Evolutionary conservation across 2,329 filamentous ascomycete genomes (phyloP).

Genomic region (Ceratocystis eucalypticola): DNA sequence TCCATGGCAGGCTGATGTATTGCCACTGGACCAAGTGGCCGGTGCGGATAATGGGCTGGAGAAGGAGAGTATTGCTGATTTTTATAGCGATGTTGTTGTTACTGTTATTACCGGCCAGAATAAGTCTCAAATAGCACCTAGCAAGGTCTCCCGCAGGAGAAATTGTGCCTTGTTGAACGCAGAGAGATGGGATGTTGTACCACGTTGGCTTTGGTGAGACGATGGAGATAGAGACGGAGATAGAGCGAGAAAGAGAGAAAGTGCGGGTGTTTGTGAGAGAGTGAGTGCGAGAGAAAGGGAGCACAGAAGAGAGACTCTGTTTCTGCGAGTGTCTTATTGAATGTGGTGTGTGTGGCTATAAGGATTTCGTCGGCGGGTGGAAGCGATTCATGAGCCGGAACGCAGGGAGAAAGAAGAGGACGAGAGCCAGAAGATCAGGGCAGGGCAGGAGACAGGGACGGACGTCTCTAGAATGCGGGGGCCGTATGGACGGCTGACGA

Average conservation of each 20-base stretch:
- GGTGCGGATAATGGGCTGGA: background rate
- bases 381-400: slow-evolving; percentile 3
- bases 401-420: background rate
- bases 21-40: background rate
- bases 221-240: background rate
- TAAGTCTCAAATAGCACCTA: background rate
- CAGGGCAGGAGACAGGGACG: background rate
- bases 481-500: background rate
- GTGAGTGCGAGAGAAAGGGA: background rate
- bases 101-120: background rate
- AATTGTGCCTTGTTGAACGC: background rate
- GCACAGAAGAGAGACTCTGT: background rate
- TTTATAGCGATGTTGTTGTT: background rate
- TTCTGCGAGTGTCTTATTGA: background rate
- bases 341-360: background rate
- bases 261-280: background rate
- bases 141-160: slow-evolving; percentile 5
- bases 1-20: background rate
- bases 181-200: background rate
- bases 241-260: background rate
- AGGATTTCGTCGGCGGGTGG: background rate
- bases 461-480: background rate
- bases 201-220: background rate
- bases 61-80: background rate
- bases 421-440: background rate